Base-by-base conservation (phyloP, 1,139 yeast species). In the Protomyces arabidopsidicola region DNA sequence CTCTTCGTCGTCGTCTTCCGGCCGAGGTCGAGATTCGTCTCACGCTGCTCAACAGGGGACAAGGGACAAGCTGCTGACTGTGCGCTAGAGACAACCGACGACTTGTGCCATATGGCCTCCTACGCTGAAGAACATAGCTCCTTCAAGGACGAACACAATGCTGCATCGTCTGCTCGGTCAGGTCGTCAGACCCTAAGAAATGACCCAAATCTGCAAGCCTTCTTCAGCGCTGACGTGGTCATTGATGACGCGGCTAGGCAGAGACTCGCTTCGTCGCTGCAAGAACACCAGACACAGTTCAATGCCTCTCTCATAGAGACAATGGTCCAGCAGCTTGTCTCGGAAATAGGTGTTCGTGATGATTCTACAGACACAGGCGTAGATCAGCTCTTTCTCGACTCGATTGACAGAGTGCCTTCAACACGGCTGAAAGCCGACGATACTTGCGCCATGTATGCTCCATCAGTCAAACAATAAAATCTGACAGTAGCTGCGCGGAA, bases 391-490 rank as follows among this genome's bases (percentile, higher is more conserved):
- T 89, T 82, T 71, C 75, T 91, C 8, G 97, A 90, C 71, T 78
- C 87, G 0, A 77, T 91, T 62, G 96, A 89, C 54, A 75, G 98
- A 66, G 84, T 91, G 0, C 76, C 83, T 2, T 76, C 81, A 16
- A 78, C 78, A 58, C 71, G 74, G 22, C 72, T 89, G 39, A 79
- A 80, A n/a, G 71, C 74, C n/a, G 79, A 77, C 39, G 89, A 87
- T 64, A 75, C 82, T 1, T 91, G 98, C 73, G 87, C 97, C 1
- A 90, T 91, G 42, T 38, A 38, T 38, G 42, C 18, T 38, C 5
- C 16, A 14, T 14, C 16, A 14, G 14, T 14, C 18, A 38, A 6
- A 14, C n/a, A 38, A 16, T 38, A 14, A 14, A 10, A 10, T 35
- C 14, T 14, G 12, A 14, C 12, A 38, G 16, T 38, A 38, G 42